phyloP scores from a whole-genome alignment of 2,329 filamentous ascomycete species.

The Claviceps quebecensis region DNA sequence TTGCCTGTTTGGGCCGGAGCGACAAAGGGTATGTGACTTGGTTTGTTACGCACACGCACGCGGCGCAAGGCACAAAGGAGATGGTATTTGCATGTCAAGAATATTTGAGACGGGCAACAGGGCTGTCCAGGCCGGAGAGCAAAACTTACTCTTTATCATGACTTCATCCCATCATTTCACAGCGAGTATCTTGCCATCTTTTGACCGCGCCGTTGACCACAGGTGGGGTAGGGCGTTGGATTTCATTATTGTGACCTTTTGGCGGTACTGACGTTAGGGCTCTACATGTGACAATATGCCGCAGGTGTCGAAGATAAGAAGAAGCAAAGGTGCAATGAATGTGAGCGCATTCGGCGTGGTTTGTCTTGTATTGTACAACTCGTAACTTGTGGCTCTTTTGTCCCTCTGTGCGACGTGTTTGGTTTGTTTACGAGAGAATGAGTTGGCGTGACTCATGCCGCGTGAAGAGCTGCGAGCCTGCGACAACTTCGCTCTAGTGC shows the following conservation, averaged over 20 bases:
- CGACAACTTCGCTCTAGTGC: too few relatives aligned
- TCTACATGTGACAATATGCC: constrained; percentile 9
- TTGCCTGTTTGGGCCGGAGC: constrained; percentile 10
- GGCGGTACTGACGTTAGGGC: neutral
- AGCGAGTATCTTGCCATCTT: neutral
- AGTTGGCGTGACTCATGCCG: too few relatives aligned
- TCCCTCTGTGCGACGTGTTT: neutral
- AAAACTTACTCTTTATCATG: neutral
- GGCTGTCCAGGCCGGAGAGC: neutral
- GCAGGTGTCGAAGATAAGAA: neutral
- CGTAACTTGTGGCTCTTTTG: neutral
- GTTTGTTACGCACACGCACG: neutral
- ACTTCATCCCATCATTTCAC: neutral
- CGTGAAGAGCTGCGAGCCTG: too few relatives aligned
- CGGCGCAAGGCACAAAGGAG: constrained; percentile 9
- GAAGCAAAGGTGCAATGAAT: neutral
- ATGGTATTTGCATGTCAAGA: constrained; percentile 6
- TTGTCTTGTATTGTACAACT: neutral
- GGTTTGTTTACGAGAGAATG: neutral
- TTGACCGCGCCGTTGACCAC: neutral
- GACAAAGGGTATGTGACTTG: constrained; percentile 6
- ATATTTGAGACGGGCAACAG: neutral
- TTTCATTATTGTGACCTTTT: neutral
- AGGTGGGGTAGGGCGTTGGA: neutral
- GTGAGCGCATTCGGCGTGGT: neutral